Evolutionary conservation across 192 early-diverging fungal genomes (phyloP).

Genomic region (Backusella mclennaniae): DNA sequence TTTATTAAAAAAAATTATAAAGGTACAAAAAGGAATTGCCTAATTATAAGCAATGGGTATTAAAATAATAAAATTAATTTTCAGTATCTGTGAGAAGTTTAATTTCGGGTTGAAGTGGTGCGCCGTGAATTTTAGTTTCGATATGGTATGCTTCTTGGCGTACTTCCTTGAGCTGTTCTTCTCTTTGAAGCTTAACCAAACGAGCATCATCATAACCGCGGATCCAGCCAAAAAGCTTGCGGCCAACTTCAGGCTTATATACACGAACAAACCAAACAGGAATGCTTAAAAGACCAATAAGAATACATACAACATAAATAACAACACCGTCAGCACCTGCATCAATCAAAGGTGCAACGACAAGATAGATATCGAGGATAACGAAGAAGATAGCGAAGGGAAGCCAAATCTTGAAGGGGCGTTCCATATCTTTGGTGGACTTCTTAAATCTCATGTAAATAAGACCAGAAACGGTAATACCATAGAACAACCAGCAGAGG

Average conservation of each 20-base stretch:
- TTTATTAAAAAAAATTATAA: neutral
- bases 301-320: slow-evolving; percentile 27
- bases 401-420: slow-evolving; percentile 40
- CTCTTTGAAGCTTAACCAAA: slow-evolving; percentile 1
- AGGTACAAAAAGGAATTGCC: neutral
- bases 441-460: slow-evolving; percentile 39
- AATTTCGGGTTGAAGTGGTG: neutral
- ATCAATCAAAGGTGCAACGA: slow-evolving; percentile 33
- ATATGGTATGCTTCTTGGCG: neutral
- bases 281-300: slow-evolving; percentile 26
- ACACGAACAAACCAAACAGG: slow-evolving; percentile 36
- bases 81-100: neutral
- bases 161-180: neutral
- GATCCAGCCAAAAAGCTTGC: slow-evolving; percentile 30
- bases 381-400: slow-evolving; percentile 26
- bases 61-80: neutral
- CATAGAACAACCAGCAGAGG: slow-evolving; percentile 64
- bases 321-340: slow-evolving; percentile 25
- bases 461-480: slow-evolving; percentile 40
- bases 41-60: neutral
- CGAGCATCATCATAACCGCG: slow-evolving; percentile 26
- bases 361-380: slow-evolving; percentile 28
- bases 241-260: slow-evolving; percentile 28
- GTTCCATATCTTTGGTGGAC: slow-evolving; percentile 26
- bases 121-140: neutral